A percentile compares a stretch with the other conserved stretches of the same genome.
These are phyloP conservation scores for Colletotrichum endophyticum DNA, from an alignment of 2,329 filamentous ascomycete species.

Conservation along the genomic window DNA sequence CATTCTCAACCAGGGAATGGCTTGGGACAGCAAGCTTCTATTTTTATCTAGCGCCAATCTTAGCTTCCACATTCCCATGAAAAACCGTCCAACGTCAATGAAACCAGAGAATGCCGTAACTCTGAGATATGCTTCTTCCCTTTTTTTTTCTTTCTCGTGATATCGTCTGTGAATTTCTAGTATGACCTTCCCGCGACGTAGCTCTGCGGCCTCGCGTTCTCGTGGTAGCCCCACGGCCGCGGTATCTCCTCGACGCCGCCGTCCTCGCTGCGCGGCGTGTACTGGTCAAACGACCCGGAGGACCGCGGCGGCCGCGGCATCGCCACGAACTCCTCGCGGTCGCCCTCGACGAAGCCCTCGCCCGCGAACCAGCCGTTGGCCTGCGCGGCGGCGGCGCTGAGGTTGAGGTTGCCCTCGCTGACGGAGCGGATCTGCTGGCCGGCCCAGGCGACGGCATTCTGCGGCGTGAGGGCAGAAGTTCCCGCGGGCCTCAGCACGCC, in stretches of 20 bases:
- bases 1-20: background rate
- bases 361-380: constrained; percentile 4
- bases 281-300: background rate
- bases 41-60: background rate
- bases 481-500: constrained; percentile 2
- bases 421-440: constrained; percentile 7
- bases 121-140: background rate
- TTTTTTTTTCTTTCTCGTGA: background rate
- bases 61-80: background rate
- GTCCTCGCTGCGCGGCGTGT: background rate
- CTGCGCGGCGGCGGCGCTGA: background rate
- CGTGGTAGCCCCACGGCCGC: background rate
- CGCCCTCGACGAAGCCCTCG: background rate
- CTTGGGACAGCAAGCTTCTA: background rate
- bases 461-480: background rate
- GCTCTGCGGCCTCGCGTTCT: background rate
- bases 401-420: constrained; percentile 2
- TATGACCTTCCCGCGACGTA: constrained; percentile 14
- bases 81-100: background rate
- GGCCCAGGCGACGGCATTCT: background rate
- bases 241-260: background rate
- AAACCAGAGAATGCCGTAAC: background rate
- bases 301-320: constrained; percentile 5
- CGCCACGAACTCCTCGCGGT: background rate
- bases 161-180: background rate